Conservation (phyloP, 176 grass and related monocot species). For the Dactylis glomerata region DNA sequence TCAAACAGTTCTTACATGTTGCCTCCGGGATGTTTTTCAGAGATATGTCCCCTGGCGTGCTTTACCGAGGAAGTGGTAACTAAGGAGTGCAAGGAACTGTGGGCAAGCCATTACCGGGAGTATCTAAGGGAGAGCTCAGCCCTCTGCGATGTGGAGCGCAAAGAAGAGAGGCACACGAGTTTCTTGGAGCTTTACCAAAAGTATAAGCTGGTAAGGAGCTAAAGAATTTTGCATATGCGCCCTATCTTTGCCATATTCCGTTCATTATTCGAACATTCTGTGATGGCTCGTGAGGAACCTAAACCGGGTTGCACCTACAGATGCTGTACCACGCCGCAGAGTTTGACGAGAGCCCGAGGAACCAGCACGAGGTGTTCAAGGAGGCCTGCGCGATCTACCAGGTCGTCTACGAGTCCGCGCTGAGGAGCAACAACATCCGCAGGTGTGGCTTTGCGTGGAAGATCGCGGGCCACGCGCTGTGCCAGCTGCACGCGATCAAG, state of each 20-base stretch:
- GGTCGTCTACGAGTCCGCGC: constrained; percentile 2
- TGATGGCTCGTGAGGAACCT: background rate
- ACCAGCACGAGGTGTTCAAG: background rate
- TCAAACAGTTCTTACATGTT: background rate
- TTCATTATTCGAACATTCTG: background rate
- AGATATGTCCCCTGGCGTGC: background rate
- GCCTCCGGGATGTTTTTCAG: background rate
- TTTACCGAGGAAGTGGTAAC: background rate
- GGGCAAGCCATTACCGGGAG: background rate
- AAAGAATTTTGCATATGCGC: too few relatives aligned
- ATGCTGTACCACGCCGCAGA: background rate
- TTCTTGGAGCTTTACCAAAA: too few relatives aligned
- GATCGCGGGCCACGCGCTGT: constrained; percentile 49
- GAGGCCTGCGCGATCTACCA: background rate
- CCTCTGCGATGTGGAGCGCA: too few relatives aligned
- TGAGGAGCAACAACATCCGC: background rate
- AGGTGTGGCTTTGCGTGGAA: constrained; percentile 61
- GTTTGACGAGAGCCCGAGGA: background rate
- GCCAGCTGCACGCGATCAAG: constrained; percentile 7
- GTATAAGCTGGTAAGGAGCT: too few relatives aligned
- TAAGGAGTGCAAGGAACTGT: background rate
- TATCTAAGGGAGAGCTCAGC: too few relatives aligned
- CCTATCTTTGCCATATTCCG: background rate
- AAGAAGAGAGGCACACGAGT: too few relatives aligned
- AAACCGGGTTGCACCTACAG: background rate